Evolutionary conservation across 306 rosid species (phyloP).

Genomic region (Lagenaria siceraria): DNA sequence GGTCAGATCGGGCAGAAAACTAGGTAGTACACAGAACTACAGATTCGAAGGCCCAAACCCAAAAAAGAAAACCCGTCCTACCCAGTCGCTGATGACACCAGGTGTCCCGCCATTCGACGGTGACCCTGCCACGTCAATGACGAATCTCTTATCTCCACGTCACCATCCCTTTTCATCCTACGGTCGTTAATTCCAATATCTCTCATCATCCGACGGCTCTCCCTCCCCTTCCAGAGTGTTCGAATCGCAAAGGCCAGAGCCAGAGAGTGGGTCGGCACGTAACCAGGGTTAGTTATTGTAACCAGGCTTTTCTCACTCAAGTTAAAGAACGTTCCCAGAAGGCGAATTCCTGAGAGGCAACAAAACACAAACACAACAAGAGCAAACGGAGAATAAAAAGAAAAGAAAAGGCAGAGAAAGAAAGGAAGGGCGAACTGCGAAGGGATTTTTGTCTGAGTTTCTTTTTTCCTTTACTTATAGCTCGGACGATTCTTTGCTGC

Average conservation of each 20-base stretch:
- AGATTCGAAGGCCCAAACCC: conserved; percentile 1
- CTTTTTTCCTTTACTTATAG: conserved; percentile 20
- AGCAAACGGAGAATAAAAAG: neutral
- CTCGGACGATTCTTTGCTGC: conserved; percentile 27
- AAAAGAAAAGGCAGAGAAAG: too few species aligned
- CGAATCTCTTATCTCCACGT: conserved; percentile 64
- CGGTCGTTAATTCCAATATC: neutral
- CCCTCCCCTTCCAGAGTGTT: conserved; percentile 52
- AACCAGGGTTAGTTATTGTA: conserved; percentile 36
- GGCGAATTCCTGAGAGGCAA: neutral
- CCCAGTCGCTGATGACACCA: neutral
- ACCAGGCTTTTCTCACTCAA: conserved; percentile 17
- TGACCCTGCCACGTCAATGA: neutral
- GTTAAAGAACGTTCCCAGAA: conserved; percentile 33
- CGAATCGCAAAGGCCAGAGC: conserved; percentile 12
- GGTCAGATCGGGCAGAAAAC: neutral
- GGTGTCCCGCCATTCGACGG: neutral
- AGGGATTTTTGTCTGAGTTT: neutral
- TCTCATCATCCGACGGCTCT: conserved; percentile 11
- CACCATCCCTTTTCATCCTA: conserved; percentile 5
- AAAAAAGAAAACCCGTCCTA: conserved; percentile 1
- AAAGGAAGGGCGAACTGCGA: neutral
- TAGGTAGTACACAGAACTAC: neutral
- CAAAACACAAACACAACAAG: neutral
- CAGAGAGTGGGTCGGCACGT: conserved; percentile 22